phyloP scores from a whole-genome alignment of 208 protist species.

The Vickermania ingenoplastis region DNA sequence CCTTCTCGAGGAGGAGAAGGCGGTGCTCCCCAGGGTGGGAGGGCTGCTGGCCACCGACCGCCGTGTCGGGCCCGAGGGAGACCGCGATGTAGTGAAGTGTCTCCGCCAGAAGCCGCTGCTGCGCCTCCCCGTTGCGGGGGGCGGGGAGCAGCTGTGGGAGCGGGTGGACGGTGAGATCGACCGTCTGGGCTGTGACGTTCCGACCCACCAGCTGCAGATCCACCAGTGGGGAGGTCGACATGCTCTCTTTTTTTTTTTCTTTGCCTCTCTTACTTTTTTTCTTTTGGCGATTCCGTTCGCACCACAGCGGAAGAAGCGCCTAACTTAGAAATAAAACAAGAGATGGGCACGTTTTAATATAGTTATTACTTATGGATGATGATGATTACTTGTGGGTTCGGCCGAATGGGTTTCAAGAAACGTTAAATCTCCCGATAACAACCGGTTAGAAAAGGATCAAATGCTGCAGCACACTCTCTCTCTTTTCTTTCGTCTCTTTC shows the following conservation, averaged over 20 bases:
- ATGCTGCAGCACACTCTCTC: too few relatives aligned
- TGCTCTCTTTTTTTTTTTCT: conserved; percentile 8
- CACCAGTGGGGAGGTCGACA: conserved; percentile 3
- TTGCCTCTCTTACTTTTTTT: conserved; percentile 8
- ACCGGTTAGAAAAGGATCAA: too few relatives aligned
- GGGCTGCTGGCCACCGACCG: background rate
- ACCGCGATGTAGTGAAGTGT: conserved; percentile 71
- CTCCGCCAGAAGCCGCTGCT: conserved; percentile 59
- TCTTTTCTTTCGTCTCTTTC: too few relatives aligned
- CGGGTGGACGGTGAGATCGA: too few relatives aligned
- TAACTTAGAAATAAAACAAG: too few relatives aligned
- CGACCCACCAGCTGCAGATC: too few relatives aligned
- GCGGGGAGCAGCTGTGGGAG: background rate
- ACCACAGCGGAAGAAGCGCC: background rate
- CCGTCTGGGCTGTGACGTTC: too few relatives aligned
- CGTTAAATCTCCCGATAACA: too few relatives aligned
- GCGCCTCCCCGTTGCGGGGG: background rate
- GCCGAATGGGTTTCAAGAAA: too few relatives aligned
- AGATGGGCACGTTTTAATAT: too few relatives aligned
- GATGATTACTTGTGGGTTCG: too few relatives aligned
- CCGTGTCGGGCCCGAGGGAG: conserved; percentile 10
- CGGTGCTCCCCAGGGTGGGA: background rate
- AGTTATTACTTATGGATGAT: too few relatives aligned
- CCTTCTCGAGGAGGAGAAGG: conserved; percentile 36
- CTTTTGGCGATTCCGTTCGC: conserved; percentile 3